Base-by-base conservation (phyloP, 192 early-diverging fungal species). In the Diversispora epigaea region DNA sequence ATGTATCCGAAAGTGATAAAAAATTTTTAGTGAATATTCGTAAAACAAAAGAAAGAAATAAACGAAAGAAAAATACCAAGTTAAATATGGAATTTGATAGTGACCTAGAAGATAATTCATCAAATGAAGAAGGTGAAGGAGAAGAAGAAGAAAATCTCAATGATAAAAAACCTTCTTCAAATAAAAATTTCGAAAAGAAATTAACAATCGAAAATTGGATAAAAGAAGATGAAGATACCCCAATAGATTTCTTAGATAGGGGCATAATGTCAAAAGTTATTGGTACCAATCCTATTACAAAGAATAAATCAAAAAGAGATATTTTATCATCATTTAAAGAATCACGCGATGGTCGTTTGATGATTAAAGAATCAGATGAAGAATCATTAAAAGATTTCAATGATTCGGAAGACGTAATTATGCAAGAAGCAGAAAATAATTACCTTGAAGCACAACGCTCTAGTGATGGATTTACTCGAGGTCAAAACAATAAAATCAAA, bases 11-110 rank as follows among this genome's bases (percentile, higher is more conserved):
- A 77, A 88, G 87, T 54, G 95, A 98, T 83, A 81, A 85, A 77
- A 96, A 95, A 85, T 81, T 99, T 15, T 84, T 99, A 55, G 68
- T 82, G 69, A 99, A 98, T 79, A 99, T 99, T 82, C 88, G 91
- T 71, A 97, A 98, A 82, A 88, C 93, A 58, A 88, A 91, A 71
- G 90, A 94, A 77, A 86, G 93, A 45, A 82, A 91, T 41, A 95
- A 98, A 88, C 89, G 91, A 45, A 88, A 84, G 71, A 93, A 89
- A 85, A 80, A 79, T 49, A 78, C 76, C 45, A 85, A 78, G 67
- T 76, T 81, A 44, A 80, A 58, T 19, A 76, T 77, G 64, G 79
- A 81, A 22, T 71, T 50, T 50, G 78, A 79, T 22, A 80, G 73
- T 49, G 81, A 82, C 4, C 82, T 79, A 1, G 78, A 84, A 15